Evolutionary conservation across 768 basidiomycete species (phyloP).

Genomic region (Boletellus ananas): DNA sequence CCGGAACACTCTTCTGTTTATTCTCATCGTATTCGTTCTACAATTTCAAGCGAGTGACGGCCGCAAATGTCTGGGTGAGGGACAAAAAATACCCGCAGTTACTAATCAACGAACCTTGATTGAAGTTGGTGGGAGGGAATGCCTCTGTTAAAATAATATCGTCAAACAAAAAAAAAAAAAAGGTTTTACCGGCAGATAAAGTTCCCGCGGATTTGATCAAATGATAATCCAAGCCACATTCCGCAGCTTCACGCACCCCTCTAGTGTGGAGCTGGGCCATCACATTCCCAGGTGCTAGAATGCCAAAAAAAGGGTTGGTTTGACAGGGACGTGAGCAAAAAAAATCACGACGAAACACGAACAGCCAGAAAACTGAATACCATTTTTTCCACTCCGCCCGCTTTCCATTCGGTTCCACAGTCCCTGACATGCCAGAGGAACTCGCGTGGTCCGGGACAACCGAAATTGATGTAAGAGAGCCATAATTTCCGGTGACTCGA

Average conservation of each 20-base stretch:
- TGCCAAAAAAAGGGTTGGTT: not conserved
- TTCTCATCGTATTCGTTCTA: slow-evolving; percentile 5
- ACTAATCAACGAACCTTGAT: slow-evolving; percentile 8
- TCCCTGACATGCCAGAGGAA: slow-evolving; percentile 15
- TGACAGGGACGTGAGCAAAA: slow-evolving; percentile 1
- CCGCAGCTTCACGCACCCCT: slow-evolving; percentile 9
- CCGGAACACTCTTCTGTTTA: slow-evolving; percentile 10
- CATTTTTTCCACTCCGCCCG: slow-evolving; percentile 1
- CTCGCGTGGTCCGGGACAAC: slow-evolving; percentile 18
- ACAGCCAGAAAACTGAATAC: slow-evolving; percentile 6
- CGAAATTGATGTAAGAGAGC: slow-evolving; percentile 17
- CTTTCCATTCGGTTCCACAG: slow-evolving; percentile 2
- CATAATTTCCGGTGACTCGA: slow-evolving; percentile 22
- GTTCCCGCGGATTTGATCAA: slow-evolving; percentile 22
- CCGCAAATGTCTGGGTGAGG: not conserved
- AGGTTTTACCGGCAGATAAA: slow-evolving; percentile 9
- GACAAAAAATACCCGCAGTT: slow-evolving; percentile 5
- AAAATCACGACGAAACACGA: slow-evolving; percentile 5
- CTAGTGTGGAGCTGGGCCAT: slow-evolving; percentile 1
- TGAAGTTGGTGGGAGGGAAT: not conserved
- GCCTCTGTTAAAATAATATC: slow-evolving; percentile 2
- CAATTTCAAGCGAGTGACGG: not conserved
- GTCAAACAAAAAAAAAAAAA: not conserved
- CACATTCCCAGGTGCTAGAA: slow-evolving; percentile 8
- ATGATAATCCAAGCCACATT: slow-evolving; percentile 3